Percentiles rank a stretch among this genome's conserved stretches.
These are phyloP conservation scores for Globisporangium paddicum DNA, from an alignment of 352 stramenopile species.

Conservation along the genomic window DNA sequence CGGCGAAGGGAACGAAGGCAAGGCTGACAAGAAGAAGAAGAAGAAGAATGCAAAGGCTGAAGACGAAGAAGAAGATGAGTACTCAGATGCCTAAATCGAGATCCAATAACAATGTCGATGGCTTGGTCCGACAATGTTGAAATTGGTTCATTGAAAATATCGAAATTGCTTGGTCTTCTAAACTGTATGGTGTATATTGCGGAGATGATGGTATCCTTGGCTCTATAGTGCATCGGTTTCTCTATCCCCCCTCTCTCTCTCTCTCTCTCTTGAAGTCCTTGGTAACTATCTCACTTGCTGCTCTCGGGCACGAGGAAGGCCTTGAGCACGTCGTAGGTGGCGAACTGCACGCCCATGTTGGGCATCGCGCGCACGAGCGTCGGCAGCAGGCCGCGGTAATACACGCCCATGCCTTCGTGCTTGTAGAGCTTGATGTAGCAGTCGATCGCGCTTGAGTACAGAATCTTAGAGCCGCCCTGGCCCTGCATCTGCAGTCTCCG, in stretches of 20 bases:
- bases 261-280: not conserved
- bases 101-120: not conserved
- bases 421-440: slow-evolving; percentile 67
- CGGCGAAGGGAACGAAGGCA: not conserved
- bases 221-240: not conserved
- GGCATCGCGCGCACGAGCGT: slow-evolving; percentile 83
- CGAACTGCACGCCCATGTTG: slow-evolving; percentile 87
- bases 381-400: slow-evolving; percentile 70
- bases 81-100: slow-evolving; percentile 8
- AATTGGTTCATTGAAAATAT: not conserved
- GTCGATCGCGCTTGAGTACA: slow-evolving; percentile 74
- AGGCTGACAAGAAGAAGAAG: not conserved
- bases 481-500: slow-evolving; percentile 86
- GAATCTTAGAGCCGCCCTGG: slow-evolving; percentile 38
- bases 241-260: slow-evolving; percentile 8
- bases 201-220: not conserved
- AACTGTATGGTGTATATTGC: slow-evolving; percentile 1
- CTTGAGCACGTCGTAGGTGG: slow-evolving; percentile 81
- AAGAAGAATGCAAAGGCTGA: not conserved
- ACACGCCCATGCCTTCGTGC: slow-evolving; percentile 61
- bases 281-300: slow-evolving; percentile 2
- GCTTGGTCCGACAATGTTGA: not conserved
- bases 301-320: slow-evolving; percentile 19
- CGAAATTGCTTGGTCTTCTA: slow-evolving; percentile 5
- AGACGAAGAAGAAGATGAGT: slow-evolving; percentile 1